These are phyloP conservation scores for Rhynchospora tenuis DNA, from an alignment of 176 grass and related monocot genomes.

Conservation along the genomic window DNA sequence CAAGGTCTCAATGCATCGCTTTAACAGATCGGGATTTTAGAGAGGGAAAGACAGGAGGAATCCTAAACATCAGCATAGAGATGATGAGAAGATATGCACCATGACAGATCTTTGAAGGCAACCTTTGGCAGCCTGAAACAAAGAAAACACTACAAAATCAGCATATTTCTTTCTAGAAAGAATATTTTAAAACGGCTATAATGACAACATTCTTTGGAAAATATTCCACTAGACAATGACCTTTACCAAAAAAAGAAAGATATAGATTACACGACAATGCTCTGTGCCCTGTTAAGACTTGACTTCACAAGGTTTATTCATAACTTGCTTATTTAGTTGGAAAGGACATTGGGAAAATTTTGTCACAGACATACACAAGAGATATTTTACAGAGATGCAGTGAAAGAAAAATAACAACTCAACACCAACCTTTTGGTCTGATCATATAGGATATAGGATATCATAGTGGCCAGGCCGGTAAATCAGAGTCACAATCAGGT, in stretches of 20 bases:
- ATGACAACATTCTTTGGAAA: not conserved
- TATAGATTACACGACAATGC: not conserved
- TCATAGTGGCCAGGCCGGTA: constrained; percentile 97
- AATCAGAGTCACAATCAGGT: constrained; percentile 69
- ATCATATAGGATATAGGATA: constrained; percentile 86
- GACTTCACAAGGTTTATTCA: not conserved
- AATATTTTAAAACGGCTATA: not conserved
- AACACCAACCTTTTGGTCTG: not conserved
- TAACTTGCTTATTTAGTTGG: not conserved
- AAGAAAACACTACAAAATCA: constrained; percentile 29
- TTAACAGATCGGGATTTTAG: constrained; percentile 30
- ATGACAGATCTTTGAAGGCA: constrained; percentile 40
- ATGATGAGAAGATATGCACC: constrained; percentile 28
- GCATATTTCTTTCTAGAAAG: not conserved
- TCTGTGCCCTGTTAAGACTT: not conserved
- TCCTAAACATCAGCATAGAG: constrained; percentile 8
- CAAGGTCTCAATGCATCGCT: constrained; percentile 21
- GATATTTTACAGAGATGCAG: not conserved
- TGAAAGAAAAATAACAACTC: not conserved
- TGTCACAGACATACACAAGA: not conserved
- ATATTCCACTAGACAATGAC: not conserved
- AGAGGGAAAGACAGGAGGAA: constrained; percentile 16
- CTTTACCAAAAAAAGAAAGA: not conserved
- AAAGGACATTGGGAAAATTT: not conserved
- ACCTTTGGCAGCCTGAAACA: constrained; percentile 50